Evolutionary conservation across 306 rosid genomes (phyloP).

Genomic region (Cicer chorassanicum): DNA sequence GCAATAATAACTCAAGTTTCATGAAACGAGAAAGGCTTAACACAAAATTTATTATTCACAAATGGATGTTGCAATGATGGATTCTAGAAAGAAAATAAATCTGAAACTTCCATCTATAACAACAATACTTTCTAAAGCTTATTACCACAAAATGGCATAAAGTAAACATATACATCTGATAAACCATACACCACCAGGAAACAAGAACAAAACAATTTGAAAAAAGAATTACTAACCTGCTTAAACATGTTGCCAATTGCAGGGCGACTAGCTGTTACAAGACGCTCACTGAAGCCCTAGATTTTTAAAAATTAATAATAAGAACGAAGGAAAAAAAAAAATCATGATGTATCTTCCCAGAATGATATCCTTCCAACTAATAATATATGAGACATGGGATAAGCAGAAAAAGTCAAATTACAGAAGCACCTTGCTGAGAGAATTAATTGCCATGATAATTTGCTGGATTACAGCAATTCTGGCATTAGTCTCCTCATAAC

Average conservation of each 20-base stretch:
- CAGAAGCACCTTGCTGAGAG: constrained; percentile 89
- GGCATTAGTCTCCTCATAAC: constrained; percentile 68
- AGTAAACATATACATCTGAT: constrained; percentile 6
- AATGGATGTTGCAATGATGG: constrained; percentile 34
- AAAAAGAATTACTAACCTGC: constrained; percentile 64
- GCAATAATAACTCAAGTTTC: background rate
- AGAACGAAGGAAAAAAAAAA: constrained; percentile 19
- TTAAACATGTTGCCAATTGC: constrained; percentile 94
- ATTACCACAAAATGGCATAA: constrained; percentile 24
- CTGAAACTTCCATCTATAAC: constrained; percentile 6
- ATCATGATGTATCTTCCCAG: constrained; percentile 1
- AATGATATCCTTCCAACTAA: constrained; percentile 16
- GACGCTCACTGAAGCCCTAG: constrained; percentile 97
- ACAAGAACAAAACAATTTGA: constrained; percentile 20
- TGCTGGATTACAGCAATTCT: constrained; percentile 79
- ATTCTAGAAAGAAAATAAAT: constrained; percentile 1
- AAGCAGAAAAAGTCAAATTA: constrained; percentile 34
- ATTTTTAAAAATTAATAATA: constrained; percentile 39
- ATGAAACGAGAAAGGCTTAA: constrained; percentile 26
- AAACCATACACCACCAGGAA: constrained; percentile 15
- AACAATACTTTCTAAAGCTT: constrained; percentile 13
- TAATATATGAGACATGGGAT: constrained; percentile 9
- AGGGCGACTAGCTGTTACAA: constrained; percentile 94
- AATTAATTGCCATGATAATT: constrained; percentile 88
- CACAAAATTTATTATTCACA: background rate